Conservation (phyloP, 768 basidiomycete genomes). For the Serpula lacrymans region DNA sequence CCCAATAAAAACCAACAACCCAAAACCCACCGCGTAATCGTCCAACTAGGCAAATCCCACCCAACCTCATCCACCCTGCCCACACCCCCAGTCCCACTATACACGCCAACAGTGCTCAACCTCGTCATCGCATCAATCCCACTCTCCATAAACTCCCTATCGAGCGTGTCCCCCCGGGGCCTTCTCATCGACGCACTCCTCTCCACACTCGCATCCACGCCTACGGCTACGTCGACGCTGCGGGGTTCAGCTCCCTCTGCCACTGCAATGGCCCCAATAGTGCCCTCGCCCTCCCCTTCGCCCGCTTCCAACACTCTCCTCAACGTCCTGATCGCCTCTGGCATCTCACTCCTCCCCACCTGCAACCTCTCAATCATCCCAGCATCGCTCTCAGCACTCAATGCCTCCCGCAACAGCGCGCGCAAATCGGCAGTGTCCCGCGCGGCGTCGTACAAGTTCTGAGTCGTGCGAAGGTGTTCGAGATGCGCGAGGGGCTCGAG, state of each 20-base stretch:
- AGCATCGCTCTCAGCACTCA: slow-evolving; percentile 13
- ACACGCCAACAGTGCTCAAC: slow-evolving; percentile 39
- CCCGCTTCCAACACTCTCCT: slow-evolving; percentile 12
- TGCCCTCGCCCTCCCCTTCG: neutral
- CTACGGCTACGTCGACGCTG: no score
- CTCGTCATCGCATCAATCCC: slow-evolving; percentile 69
- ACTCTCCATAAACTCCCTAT: slow-evolving; percentile 67
- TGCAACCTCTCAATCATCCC: slow-evolving; percentile 21
- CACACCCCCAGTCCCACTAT: slow-evolving; percentile 10
- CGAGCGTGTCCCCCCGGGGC: slow-evolving; percentile 46
- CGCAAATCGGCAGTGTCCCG: slow-evolving; percentile 20
- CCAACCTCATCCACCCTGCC: slow-evolving; percentile 4
- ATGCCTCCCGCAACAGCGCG: slow-evolving; percentile 12
- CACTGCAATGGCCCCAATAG: neutral
- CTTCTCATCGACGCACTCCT: neutral
- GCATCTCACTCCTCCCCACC: slow-evolving; percentile 16
- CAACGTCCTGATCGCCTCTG: slow-evolving; percentile 22
- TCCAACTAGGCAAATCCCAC: slow-evolving; percentile 60
- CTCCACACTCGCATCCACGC: neutral
- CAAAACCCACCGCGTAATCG: slow-evolving; percentile 64
- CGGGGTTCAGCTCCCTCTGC: neutral
- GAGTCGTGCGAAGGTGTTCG: slow-evolving; percentile 15
- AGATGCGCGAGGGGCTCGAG: slow-evolving; percentile 11
- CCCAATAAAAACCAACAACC: slow-evolving; percentile 3
- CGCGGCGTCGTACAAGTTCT: slow-evolving; percentile 19